phyloP scores from a whole-genome alignment of 2,329 filamentous ascomycete genomes.

The Verticillium tricorpus region DNA sequence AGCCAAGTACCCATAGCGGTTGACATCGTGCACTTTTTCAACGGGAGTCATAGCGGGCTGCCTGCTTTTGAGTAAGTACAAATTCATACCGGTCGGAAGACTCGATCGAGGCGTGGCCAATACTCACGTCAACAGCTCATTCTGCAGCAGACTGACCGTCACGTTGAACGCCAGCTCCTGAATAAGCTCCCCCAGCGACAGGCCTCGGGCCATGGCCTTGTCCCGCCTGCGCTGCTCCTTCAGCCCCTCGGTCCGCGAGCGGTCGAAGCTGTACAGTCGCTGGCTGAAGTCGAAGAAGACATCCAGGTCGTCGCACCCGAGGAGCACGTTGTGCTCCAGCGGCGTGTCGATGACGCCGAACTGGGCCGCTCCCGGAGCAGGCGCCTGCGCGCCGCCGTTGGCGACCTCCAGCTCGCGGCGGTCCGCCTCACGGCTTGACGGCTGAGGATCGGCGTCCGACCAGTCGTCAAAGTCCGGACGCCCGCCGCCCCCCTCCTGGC shows the following conservation, averaged over 20 bases:
- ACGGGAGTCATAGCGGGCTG: background rate
- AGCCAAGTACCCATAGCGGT: slow-evolving; percentile 4
- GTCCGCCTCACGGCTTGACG: background rate
- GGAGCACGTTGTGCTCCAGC: slow-evolving; percentile 2
- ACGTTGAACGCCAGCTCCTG: slow-evolving; percentile 5
- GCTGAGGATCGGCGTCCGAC: background rate
- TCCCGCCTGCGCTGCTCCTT: slow-evolving; percentile 2
- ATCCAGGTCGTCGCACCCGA: slow-evolving; percentile 3
- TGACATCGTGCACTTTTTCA: background rate
- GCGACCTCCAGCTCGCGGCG: background rate
- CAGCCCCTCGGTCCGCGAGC: background rate
- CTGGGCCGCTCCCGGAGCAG: background rate
- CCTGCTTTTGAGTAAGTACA: background rate
- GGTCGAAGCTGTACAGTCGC: background rate
- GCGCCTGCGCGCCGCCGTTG: background rate
- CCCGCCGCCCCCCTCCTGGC: background rate
- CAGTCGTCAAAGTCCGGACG: background rate
- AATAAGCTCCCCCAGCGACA: background rate
- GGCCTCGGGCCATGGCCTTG: slow-evolving; percentile 1
- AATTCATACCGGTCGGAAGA: background rate
- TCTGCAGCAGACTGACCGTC: slow-evolving; percentile 5
- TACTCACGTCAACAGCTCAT: slow-evolving; percentile 3
- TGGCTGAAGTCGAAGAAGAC: slow-evolving; percentile 5
- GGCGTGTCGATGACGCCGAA: slow-evolving; percentile 4
- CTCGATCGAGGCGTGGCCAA: background rate